A percentile compares a stretch with the other conserved stretches of the same genome.
Conservation (phyloP, 331 rosid genomes). For the Pyracantha coccinea region DNA sequence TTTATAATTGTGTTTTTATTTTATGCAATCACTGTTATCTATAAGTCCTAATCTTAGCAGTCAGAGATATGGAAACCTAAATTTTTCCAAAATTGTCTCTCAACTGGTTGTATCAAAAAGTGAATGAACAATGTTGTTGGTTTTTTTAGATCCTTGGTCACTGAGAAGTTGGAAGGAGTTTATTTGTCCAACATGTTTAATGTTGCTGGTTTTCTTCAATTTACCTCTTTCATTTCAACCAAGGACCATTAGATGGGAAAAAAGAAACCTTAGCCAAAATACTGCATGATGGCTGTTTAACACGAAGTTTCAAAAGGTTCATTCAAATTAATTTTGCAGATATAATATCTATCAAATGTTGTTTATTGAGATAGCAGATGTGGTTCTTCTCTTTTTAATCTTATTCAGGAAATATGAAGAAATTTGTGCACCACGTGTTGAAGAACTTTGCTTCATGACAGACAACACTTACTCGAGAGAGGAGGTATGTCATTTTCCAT, state of each 20-base stretch:
- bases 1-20: not conserved
- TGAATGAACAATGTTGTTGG: not conserved
- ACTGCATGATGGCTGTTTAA: not conserved
- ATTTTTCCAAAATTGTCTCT: not conserved
- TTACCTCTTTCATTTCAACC: not conserved
- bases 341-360: not conserved
- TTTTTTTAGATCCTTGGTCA: not conserved
- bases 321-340: not conserved
- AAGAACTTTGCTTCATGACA: slow-evolving; percentile 81
- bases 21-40: not conserved
- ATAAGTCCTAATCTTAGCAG: not conserved
- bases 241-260: not conserved
- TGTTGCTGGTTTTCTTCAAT: not conserved
- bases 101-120: not conserved
- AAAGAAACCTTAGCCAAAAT: not conserved
- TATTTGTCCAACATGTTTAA: not conserved
- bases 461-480: slow-evolving; percentile 74
- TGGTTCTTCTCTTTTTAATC: slow-evolving; percentile 9
- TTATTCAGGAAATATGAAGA: slow-evolving; percentile 82
- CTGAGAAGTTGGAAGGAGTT: not conserved
- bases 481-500: slow-evolving; percentile 45
- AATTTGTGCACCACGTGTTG: slow-evolving; percentile 62
- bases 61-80: not conserved
- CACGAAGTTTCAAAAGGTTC: too few species aligned
- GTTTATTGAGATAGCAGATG: not conserved